Base-by-base conservation (phyloP, 345 rosid species). In the Eutrema yunnanense region DNA sequence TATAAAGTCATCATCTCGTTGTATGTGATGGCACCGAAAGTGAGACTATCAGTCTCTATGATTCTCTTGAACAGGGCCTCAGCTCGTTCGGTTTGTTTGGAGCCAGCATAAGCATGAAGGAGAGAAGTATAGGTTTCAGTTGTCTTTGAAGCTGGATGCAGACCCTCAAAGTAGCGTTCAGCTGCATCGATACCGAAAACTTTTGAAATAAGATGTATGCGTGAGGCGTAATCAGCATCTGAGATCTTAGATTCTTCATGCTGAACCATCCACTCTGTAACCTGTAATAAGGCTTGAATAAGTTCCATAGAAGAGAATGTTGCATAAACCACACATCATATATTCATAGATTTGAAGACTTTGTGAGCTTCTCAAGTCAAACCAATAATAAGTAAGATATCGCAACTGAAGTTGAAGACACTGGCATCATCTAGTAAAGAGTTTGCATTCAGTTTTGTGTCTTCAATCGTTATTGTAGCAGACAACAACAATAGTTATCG, bases 1-100 rank as follows among this genome's bases (percentile, higher is more conserved):
- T 88, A 92, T 26, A 94, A 67, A 53, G 99, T 92, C 99, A 92
- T 92, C 86, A 95, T 86, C 85, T 92, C 97, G 54, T 95, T 92
- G 89, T 87, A 95, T 1, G 79, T 77, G 33, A 92, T 82, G 62
- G 88, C 96, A 79, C 77, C 71, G 60, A 88, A 87, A 1, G 80
- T 44, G 26, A 92, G 69, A 56, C 82, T 61, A 26, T 76, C 80
- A 13, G 83, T 78, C 57, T 78, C 85, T 59, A 84, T 84, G 19
- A 91, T 82, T 75, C 78, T 90, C 67, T 70, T 77, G 50, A 79
- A 92, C 74, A 92, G 81, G 33, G 81, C 80, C 59, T 86, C 96
- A 1, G 97, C 95, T 72, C 83, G 82, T 30, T 84, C 89, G 10
- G 81, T 80, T 47, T 80, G 79, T 75, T 87, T 91, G 7, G 84